phyloP scores from a whole-genome alignment of 306 rosid species.

The Begonia fuchsioides region DNA sequence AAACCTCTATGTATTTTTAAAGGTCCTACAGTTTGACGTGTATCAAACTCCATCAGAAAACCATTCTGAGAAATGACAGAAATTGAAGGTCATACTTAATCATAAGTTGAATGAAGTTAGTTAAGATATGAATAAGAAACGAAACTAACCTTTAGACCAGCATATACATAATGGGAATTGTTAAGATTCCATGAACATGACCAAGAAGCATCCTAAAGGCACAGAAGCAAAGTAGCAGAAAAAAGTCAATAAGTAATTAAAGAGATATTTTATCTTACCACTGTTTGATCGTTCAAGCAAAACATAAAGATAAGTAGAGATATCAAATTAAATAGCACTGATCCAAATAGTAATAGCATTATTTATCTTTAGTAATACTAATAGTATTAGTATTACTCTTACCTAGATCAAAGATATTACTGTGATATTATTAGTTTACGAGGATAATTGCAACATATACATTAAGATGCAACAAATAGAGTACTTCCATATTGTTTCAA shows the following conservation, averaged over 20 bases:
- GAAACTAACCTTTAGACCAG: slow-evolving; percentile 71
- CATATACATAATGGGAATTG: slow-evolving; percentile 40
- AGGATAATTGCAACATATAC: too few species aligned
- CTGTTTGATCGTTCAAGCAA: too few species aligned
- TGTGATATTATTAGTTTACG: too few species aligned
- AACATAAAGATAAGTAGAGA: too few species aligned
- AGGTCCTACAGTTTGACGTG: slow-evolving; percentile 73
- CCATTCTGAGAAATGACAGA: slow-evolving; percentile 53
- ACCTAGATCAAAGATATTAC: too few species aligned
- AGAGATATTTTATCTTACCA: too few species aligned
- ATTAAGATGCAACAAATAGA: too few species aligned
- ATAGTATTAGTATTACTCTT: too few species aligned
- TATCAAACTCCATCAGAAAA: slow-evolving; percentile 56
- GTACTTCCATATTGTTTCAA: too few species aligned
- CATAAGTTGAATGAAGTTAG: slow-evolving; percentile 2
- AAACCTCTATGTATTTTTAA: slow-evolving; percentile 38
- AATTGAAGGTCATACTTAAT: neutral
- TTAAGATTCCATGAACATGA: slow-evolving; percentile 85
- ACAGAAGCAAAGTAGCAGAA: slow-evolving; percentile 15
- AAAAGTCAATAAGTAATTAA: neutral
- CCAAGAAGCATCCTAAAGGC: slow-evolving; percentile 70
- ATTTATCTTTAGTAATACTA: too few species aligned
- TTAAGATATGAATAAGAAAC: slow-evolving; percentile 8
- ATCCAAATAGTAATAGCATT: too few species aligned
- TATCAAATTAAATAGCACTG: too few species aligned